These are phyloP conservation scores for Suillus luteus DNA, from an alignment of 768 basidiomycete genomes.

Conservation along the genomic window DNA sequence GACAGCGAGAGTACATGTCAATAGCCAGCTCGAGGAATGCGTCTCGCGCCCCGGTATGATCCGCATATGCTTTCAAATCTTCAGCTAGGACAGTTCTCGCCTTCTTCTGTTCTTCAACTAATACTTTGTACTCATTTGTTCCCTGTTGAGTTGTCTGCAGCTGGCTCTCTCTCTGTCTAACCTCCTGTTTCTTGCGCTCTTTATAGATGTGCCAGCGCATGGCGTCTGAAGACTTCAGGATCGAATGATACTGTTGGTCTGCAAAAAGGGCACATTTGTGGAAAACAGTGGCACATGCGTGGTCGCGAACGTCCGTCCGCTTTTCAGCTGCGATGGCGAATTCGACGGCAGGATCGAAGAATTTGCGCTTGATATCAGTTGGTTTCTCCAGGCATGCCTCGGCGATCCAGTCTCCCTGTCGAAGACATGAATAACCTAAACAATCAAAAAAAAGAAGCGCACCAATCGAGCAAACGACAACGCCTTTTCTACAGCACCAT, in stretches of 20 bases:
- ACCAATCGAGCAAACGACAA: constrained; percentile 69
- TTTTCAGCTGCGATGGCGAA: constrained; percentile 32
- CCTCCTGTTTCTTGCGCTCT: constrained; percentile 71
- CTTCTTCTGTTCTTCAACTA: constrained; percentile 41
- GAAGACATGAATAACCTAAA: constrained; percentile 6
- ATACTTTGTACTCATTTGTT: constrained; percentile 24
- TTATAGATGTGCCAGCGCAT: constrained; percentile 69
- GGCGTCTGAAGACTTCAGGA: constrained; percentile 68
- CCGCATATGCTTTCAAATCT: constrained; percentile 50
- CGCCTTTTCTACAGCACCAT: constrained; percentile 33
- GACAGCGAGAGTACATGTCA: constrained; percentile 81
- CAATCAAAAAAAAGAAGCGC: constrained; percentile 23
- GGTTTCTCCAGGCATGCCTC: constrained; percentile 85
- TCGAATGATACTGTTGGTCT: constrained; percentile 79
- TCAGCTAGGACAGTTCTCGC: constrained; percentile 53
- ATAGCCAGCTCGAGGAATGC: constrained; percentile 75
- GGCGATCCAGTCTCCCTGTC: constrained; percentile 87
- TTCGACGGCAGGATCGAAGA: constrained; percentile 65
- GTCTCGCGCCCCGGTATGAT: constrained; percentile 47
- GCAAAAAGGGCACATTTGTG: constrained; percentile 88
- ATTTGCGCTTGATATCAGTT: constrained; percentile 63
- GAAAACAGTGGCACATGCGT: constrained; percentile 60
- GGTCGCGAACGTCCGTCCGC: constrained; percentile 18
- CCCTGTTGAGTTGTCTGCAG: constrained; percentile 27
- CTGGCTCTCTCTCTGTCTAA: constrained; percentile 51